These are phyloP conservation scores for Parathielavia hyrcaniae DNA, from an alignment of 495 filamentous ascomycete genomes.

Conservation along the genomic window DNA sequence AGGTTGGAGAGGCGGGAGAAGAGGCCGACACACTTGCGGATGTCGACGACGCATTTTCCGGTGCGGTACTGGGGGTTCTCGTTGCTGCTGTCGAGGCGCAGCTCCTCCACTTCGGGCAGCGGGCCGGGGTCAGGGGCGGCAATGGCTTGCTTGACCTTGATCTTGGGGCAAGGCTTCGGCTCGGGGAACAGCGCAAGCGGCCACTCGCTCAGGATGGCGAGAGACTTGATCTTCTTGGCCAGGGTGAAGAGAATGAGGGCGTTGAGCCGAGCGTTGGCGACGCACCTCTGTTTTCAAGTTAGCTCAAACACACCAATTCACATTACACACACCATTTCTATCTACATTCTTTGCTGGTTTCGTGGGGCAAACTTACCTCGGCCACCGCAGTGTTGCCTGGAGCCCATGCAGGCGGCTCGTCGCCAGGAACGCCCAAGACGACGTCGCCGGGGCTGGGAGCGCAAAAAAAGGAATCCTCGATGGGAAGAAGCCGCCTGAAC, in stretches of 20 bases:
- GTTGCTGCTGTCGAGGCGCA: constrained; percentile 2
- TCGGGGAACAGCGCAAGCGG: constrained; percentile 2
- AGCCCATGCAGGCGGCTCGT: not conserved
- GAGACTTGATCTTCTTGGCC: not conserved
- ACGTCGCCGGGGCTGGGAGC: not conserved
- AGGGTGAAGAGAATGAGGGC: constrained; percentile 2
- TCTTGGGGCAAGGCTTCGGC: not conserved
- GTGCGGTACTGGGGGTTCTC: not conserved
- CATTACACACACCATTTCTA: too few relatives aligned
- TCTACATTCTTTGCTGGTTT: not conserved
- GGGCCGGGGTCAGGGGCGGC: not conserved
- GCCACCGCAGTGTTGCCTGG: not conserved
- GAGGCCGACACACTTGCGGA: not conserved
- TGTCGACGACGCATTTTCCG: not conserved
- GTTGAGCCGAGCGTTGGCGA: constrained; percentile 1
- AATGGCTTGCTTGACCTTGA: not conserved
- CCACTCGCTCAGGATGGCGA: constrained; percentile 6
- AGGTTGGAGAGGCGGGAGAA: not conserved
- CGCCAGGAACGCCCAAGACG: not conserved
- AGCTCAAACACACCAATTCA: not conserved
- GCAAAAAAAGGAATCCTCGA: not conserved
- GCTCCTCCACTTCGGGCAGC: not conserved
- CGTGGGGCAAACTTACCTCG: not conserved
- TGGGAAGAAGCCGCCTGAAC: not conserved
- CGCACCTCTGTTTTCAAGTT: not conserved